Evolutionary conservation across 2,329 filamentous ascomycete species (phyloP), one percentile per base, ranked within the genome.

Genomic region (Paracorniculantispora psalliotae): DNA sequence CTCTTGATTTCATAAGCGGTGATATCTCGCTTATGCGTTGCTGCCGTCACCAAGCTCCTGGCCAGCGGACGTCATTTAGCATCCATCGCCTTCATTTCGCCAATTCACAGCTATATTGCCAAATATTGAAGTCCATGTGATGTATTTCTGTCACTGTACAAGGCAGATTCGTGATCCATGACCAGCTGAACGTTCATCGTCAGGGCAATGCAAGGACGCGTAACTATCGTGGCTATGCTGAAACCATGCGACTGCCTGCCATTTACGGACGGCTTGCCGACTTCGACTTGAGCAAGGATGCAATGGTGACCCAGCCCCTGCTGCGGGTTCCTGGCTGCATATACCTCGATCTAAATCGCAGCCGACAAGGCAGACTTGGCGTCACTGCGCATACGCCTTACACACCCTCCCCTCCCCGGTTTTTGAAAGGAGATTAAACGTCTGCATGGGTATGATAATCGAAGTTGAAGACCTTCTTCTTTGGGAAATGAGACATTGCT

Each of bases 201-300:
- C n/a, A n/a, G n/a, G n/a, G n/a, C n/a, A 17, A 43, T 43, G 39
- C 8, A 9, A 21, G 30, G 30, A 48, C 54, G 46, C 54, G 54
- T 57, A 57, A 43, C 44, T 21, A 49, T 50, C 46, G 54, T 50
- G 54, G 54, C 54, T 57, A 57, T 49, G 54, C 54, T 13, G 7
- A 5, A 35, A 37, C 35, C 3, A 33, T 44, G 21, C 44, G 12
- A 4, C 44, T 33, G 17, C 39, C 39, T 8, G 39, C 39, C n/a
- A n/a, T 46, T 23, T 46, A n/a, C 41, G 13, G 21, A 23, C 46
- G 13, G 15, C 47, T 23, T 12, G 26, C 9, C 12, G 43, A 53
- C 4, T 12, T 8, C 35, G 23, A 26, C 15, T 5, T 9, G 15
- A 2, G 15, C 23, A 26, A 39, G 49, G n/a, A 35, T 54, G 23